Conservation (phyloP, 371 early-diverging fungal species). For the Apophysomyces variabilis region DNA sequence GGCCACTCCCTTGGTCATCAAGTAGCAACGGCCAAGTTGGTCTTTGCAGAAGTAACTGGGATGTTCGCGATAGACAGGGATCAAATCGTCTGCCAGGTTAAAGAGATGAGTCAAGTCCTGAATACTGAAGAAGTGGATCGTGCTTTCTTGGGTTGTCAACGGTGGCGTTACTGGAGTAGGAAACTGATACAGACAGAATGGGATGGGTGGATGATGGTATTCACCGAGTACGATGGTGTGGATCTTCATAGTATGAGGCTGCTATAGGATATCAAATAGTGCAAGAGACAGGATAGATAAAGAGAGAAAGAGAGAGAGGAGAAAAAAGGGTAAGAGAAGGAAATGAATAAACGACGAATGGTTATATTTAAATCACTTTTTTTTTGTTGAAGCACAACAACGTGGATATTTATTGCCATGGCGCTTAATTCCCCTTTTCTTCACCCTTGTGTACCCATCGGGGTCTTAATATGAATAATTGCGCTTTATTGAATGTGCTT, state of each 20-base stretch:
- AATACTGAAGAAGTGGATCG: slow-evolving; percentile 21
- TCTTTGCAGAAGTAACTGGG: slow-evolving; percentile 27
- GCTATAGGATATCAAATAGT: no score
- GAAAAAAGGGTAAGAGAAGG: background rate
- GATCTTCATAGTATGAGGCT: background rate
- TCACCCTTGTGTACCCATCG: slow-evolving; percentile 12
- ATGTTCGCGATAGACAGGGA: slow-evolving; percentile 15
- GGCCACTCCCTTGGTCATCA: slow-evolving; percentile 23
- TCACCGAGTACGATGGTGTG: slow-evolving; percentile 18
- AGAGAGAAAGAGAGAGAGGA: background rate
- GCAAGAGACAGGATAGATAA: background rate
- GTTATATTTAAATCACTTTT: slow-evolving; percentile 2
- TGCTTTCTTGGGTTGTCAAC: slow-evolving; percentile 13
- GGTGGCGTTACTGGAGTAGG: slow-evolving; percentile 32
- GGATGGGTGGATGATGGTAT: slow-evolving; percentile 20
- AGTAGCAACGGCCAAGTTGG: slow-evolving; percentile 21
- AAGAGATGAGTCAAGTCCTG: slow-evolving; percentile 24
- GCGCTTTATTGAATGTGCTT: slow-evolving; percentile 10
- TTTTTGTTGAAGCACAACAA: slow-evolving; percentile 8
- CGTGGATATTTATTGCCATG: slow-evolving; percentile 5
- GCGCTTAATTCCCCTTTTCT: slow-evolving; percentile 8
- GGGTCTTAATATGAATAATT: slow-evolving; percentile 10
- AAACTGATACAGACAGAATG: slow-evolving; percentile 26
- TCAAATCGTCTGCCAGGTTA: slow-evolving; percentile 12
- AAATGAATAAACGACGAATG: slow-evolving; percentile 1